Base-by-base conservation (phyloP, 2,329 filamentous ascomycete genomes). In the Xylaria sp. region DNA sequence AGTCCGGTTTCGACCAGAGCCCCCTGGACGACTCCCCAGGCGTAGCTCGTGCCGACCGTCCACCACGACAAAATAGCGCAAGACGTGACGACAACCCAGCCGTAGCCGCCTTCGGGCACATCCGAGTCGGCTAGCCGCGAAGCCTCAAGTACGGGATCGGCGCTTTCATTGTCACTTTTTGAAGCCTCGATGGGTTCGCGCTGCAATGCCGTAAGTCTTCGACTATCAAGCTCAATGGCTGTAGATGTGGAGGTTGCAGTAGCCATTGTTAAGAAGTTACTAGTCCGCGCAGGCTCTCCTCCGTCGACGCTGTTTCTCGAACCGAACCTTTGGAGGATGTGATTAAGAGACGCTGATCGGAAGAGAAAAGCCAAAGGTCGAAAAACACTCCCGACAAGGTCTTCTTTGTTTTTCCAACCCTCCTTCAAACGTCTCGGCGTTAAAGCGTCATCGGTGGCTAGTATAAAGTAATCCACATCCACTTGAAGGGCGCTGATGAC, bases 51-150 rank as follows among this genome's bases (percentile, higher is more conserved):
- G n/a, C 69, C 72, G 13, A 72, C 63, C 0, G 67, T 62, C 72
- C 72, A 73, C 68, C 72, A 73, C 23, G 71, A 58, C 36, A 72
- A 15, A 10, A 66, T 36, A 13, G 71, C 68, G 59, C 71, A 72
- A 8, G 63, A 62, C 1, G 52, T 45, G 9, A 73, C 66, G 34
- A 72, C 62, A 10, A 72, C 70, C 71, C 71, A 73, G 45, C 68
- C 70, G 45, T 73, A 73, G 20, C 71, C 71, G 20, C 71, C 71
- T 3, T 73, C 71, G 18, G 71, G 71, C 18, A 71, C 70, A 39
- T 70, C 65, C 15, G 66, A 69, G 56, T 72, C 71, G 23, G 70
- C 71, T 8, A 72, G 30, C 28, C 67, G 71, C 41, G 71, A 72
- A 18, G 71, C 71, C 45, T 70, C 67, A 9, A 72, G 63, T n/a